Evolutionary conservation across 2,329 filamentous ascomycete genomes (phyloP).

Genomic region (Botrytis squamosa): DNA sequence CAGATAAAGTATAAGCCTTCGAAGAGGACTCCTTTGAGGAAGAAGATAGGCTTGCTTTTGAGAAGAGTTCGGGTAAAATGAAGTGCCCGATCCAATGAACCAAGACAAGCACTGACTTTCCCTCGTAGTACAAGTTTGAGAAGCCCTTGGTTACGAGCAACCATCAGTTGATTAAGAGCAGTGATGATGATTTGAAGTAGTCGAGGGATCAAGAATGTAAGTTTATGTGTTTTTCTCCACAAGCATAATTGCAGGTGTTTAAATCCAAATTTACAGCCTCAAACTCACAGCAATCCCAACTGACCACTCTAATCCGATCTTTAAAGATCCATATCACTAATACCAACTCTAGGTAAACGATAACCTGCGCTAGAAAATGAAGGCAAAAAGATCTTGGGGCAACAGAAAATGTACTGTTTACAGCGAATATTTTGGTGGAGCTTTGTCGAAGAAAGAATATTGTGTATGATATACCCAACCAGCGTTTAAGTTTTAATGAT

Average conservation of each 20-base stretch:
- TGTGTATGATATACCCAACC: neutral
- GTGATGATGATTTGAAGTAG: neutral
- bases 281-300: neutral
- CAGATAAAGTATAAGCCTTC: neutral
- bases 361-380: neutral
- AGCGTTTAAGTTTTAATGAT: neutral
- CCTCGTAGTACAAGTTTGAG: neutral
- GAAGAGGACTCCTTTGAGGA: neutral
- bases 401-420: neutral
- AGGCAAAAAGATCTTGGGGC: neutral
- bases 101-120: neutral
- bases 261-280: neutral
- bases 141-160: neutral
- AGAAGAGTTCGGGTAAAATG: neutral
- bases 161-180: neutral
- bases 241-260: neutral
- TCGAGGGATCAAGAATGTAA: neutral
- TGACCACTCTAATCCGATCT: neutral
- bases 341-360: neutral
- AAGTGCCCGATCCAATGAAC: neutral
- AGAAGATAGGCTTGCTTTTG: conserved; percentile 7
- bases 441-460: neutral
- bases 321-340: neutral
- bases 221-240: neutral
- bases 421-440: neutral